Base-by-base conservation (phyloP, 768 basidiomycete species). In the Termitomyces sp. region DNA sequence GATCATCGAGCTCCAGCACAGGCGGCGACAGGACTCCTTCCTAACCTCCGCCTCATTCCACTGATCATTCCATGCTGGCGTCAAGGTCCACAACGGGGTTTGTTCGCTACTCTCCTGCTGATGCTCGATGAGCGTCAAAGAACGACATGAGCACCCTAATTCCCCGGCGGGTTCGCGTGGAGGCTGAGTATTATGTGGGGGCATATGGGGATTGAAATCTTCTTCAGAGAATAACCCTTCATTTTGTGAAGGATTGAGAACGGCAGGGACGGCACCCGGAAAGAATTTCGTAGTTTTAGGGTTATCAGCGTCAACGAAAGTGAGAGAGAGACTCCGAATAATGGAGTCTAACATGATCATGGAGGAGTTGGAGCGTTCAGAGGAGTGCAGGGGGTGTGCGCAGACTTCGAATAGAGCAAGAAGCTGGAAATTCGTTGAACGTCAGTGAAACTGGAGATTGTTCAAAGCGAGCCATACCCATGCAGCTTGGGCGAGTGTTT, bases 351-450 rank as follows among this genome's bases (percentile, higher is more conserved):
- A 79, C 68, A 84, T 77, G 49, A 79, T 56, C 72, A 90, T 70
- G 12, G 86, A 73, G 26, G 87, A 87, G 16, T 74, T 71, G 47
- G 81, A 77, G 46, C 89, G 81, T 47, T 76, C 71, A 2, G 72
- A 70, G 0, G 82, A 79, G 67, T 88, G 82, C 45, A 74, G 64
- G 12, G 88, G 89, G 68, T 91, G 87, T 0, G 85, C 79, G 59
- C 83, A 88, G 56, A 89, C 71, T 67, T 91, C 88, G 60, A 91
- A 91, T 60, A 89, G 71, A 12, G 89, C 81, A 40, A 91, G 70
- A 36, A 92, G 69, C 89, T 90, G 50, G 7, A 22, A 42, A 4
- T n/a, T 12, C n/a, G 18, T 20, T 33, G 48, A 55, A 42, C 20
- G 7, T 49, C 16, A 49, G 56, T 20, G 53, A 43, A n/a, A 45